Base-by-base conservation (phyloP, 1,139 yeast species). In the Zhuliangozyma blackwelliae region DNA sequence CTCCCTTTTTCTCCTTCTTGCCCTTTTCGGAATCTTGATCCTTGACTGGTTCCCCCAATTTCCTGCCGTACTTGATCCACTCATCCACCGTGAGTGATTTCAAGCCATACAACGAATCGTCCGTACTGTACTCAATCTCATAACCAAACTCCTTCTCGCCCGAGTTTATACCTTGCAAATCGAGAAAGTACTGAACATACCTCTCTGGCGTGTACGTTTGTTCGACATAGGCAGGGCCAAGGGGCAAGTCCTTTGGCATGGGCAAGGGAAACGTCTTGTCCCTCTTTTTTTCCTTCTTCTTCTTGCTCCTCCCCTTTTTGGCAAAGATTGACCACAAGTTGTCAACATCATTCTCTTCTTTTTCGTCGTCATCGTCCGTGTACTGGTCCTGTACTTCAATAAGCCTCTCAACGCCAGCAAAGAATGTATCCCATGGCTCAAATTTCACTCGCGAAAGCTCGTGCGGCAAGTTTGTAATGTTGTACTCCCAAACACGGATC, bases 401-500 rank as follows among this genome's bases (percentile, higher is more conserved):
- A 42, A 48, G 62, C 25, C 45, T 41, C 35, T 65, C 77, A 25
- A 82, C 53, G 1, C 74, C 71, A 6, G 54, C 47, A 49, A 81
- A 79, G 49, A 82, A 79, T 6, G 54, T 52, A 40, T 65, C 69
- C 90, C 89, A 82, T 7, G 79, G 65, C 29, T 60, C 61, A 39
- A 48, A 48, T 27, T 42, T 50, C 34, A 30, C 43, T 36, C 29
- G 40, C 27, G 44, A 40, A 39, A 52, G 32, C 40, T 39, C 35
- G 12, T 53, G 48, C 6, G 57, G 64, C 32, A 81, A 51, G 1
- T 69, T 82, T 0, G 87, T 75, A 33, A 75, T 74, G 52, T 87
- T 86, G 54, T 87, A 87, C 54, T 87, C 95, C 92, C 94, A 87
- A 1, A 87, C 81, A 44, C 95, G 65, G 40, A 87, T 55, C 2